These are phyloP conservation scores for Phialophora expanda DNA, from an alignment of 2,329 filamentous ascomycete species.

Conservation along the genomic window DNA sequence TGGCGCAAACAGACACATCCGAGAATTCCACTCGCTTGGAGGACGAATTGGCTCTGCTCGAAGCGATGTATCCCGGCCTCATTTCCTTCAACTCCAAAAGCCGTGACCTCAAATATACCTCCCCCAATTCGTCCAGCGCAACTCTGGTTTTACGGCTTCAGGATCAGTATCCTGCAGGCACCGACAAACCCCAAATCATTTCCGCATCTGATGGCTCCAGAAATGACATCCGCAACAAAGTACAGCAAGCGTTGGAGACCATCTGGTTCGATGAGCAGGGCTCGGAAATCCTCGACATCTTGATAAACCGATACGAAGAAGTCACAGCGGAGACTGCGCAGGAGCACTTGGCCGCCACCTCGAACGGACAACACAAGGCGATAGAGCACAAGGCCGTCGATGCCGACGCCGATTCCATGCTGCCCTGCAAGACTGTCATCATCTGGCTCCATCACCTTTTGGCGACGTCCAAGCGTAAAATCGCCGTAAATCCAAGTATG, in stretches of 20 bases:
- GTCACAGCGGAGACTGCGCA: neutral
- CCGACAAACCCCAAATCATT: slow-evolving; percentile 27
- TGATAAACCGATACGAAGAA: slow-evolving; percentile 30
- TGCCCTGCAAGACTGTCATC: slow-evolving; percentile 31
- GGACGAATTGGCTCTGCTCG: slow-evolving; percentile 34
- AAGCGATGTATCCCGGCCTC: slow-evolving; percentile 34
- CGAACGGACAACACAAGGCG: neutral
- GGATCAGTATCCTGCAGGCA: slow-evolving; percentile 26
- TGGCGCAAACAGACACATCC: slow-evolving; percentile 2
- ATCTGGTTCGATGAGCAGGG: slow-evolving; percentile 5
- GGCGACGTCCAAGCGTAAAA: slow-evolving; percentile 36
- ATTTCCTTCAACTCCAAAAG: slow-evolving; percentile 22
- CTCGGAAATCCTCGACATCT: slow-evolving; percentile 33
- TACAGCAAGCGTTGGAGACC: slow-evolving; percentile 13
- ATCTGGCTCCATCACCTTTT: slow-evolving; percentile 39
- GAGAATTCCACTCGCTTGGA: slow-evolving; percentile 26
- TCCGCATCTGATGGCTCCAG: slow-evolving; percentile 24
- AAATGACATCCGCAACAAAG: slow-evolving; percentile 28
- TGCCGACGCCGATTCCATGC: neutral
- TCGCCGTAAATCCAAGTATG: slow-evolving; percentile 21
- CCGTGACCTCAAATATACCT: slow-evolving; percentile 32
- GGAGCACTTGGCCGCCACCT: neutral
- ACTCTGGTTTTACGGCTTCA: slow-evolving; percentile 27
- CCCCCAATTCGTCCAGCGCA: neutral
- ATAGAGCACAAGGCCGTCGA: neutral